Percentiles rank a stretch among this genome's conserved stretches.
Conservation (phyloP, 768 basidiomycete genomes). For the Lentinus brumalis region DNA sequence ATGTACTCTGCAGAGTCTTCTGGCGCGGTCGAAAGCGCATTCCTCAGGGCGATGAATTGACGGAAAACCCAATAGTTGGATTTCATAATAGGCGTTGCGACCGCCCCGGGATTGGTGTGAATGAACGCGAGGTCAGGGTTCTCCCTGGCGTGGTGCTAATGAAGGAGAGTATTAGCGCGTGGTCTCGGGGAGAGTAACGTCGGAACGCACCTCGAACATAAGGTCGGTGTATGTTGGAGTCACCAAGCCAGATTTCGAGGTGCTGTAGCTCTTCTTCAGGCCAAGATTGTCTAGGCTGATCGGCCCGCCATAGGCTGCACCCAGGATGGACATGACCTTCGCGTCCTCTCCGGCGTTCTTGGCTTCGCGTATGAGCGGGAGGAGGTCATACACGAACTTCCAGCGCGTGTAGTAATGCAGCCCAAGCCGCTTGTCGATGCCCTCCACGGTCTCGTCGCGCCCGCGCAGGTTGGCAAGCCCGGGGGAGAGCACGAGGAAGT, state of each 20-base stretch:
- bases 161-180: too few relatives aligned
- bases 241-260: conserved; percentile 34
- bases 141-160: conserved; percentile 39
- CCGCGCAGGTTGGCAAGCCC: conserved; percentile 43
- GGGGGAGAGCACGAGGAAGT: conserved; percentile 52
- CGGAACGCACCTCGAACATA: conserved; percentile 48
- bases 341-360: conserved; percentile 49
- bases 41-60: background rate
- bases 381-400: conserved; percentile 48
- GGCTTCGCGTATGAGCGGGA: conserved; percentile 47
- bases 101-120: conserved; percentile 45
- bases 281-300: conserved; percentile 53
- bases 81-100: conserved; percentile 32
- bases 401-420: conserved; percentile 55
- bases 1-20: conserved; percentile 22
- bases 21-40: background rate
- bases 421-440: conserved; percentile 46
- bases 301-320: conserved; percentile 35
- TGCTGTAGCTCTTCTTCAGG: conserved; percentile 48
- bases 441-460: conserved; percentile 46
- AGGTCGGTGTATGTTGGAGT: conserved; percentile 53
- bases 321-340: conserved; percentile 49
- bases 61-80: conserved; percentile 1
- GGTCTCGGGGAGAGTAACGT: background rate
- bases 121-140: conserved; percentile 46